Base-by-base conservation (phyloP, 306 rosid species). In the Hippophae gyantsensis region DNA sequence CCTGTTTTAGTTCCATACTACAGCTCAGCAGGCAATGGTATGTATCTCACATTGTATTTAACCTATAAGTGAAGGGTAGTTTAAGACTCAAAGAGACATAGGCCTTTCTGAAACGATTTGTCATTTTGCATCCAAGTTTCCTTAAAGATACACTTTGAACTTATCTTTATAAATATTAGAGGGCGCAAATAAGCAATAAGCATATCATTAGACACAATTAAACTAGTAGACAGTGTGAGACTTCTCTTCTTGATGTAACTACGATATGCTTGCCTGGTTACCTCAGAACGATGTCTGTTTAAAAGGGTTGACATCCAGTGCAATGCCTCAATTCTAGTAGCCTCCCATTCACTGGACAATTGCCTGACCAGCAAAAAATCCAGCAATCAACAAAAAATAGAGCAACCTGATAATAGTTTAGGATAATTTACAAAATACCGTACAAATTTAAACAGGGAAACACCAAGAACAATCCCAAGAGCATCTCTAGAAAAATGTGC, bases 271-370 rank as follows among this genome's bases (percentile, higher is more conserved):
- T 32, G 38, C 38, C 53, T 8, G 6, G 26, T 82, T 68, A 93
- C 99, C 97, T 88, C 87, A 12, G 59, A 41, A 14, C 99, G 99
- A 75, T 88, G 79, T 60, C 83, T 79, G 60, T 80, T 80, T 75
- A 93, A 68, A 68, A 93, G 95, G 70, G 84, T 82, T 59, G 88
- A 86, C 52, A 93, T 84, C 99, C 99, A 93, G 73, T 85, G 86
- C 89, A 93, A 81, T 63, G 94, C 90, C 76, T 93, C 99, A 13
- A 93, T 82, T 78, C 92, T 76, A 71, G 99, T 93, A 68, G 94
- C 99, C 80, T 86, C 99, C 85, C 82, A 82, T 64, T 93, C 94
- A 64, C 90, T 84, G 65, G 93, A 82, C 60, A 88, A 60, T 86
- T 93, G 90, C 75, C 99, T 93, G 95, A 61, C 58, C 72, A 77